Conservation (phyloP, 257 asterid genomes). For the Petunia secreta region DNA sequence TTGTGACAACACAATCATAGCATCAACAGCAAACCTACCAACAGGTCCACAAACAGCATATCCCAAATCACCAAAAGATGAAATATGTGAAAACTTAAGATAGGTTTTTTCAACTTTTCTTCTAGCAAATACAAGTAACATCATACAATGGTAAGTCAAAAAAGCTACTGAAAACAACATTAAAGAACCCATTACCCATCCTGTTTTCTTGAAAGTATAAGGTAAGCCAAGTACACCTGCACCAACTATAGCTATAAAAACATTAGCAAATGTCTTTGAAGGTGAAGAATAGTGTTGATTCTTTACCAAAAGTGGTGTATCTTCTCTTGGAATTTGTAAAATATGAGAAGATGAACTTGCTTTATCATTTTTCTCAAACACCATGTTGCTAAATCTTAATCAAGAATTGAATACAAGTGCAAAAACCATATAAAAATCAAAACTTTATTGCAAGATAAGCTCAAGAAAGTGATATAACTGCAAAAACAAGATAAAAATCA, state of each 20-base stretch:
- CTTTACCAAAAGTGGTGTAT: constrained; percentile 1
- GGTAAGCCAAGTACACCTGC: constrained; percentile 25
- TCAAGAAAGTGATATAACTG: too few species aligned
- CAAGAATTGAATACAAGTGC: not conserved
- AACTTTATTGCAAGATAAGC: not conserved
- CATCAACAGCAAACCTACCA: constrained; percentile 28
- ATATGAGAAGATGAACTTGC: constrained; percentile 26
- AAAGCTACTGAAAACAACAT: constrained; percentile 19
- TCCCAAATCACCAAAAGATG: constrained; percentile 28
- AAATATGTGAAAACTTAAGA: not conserved
- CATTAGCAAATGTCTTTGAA: constrained; percentile 23
- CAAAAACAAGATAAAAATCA: too few species aligned
- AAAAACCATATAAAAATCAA: not conserved
- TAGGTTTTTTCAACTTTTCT: constrained; percentile 1
- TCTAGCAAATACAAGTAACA: constrained; percentile 23
- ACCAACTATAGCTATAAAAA: constrained; percentile 19
- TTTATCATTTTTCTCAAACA: not conserved
- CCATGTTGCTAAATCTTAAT: not conserved
- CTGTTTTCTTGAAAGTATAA: constrained; percentile 21
- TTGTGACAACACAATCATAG: constrained; percentile 25
- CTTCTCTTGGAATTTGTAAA: constrained; percentile 23
- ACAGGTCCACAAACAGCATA: constrained; percentile 23
- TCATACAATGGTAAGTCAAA: constrained; percentile 22
- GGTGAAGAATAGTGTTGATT: constrained; percentile 21
- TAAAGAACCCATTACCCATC: constrained; percentile 24